Percentiles rank a stretch among this genome's conserved stretches.
phyloP scores from a whole-genome alignment of 768 basidiomycete genomes.

The Russula abietina region DNA sequence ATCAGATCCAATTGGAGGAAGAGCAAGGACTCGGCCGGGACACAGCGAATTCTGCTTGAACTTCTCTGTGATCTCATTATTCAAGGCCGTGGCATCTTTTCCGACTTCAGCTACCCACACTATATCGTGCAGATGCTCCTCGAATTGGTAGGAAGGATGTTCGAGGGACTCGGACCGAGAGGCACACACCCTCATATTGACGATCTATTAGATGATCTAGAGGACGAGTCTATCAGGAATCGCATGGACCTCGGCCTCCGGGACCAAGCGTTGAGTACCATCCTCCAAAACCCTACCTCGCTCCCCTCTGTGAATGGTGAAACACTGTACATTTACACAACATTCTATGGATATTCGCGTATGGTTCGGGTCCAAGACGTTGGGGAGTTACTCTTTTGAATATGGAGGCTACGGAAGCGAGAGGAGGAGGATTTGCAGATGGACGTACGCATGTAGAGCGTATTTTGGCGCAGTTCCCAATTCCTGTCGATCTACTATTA shows the following conservation, averaged over 20 bases:
- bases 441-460: no score
- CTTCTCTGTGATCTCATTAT: conserved; percentile 9
- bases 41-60: conserved; percentile 1
- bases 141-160: neutral
- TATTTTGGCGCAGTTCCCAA: no score
- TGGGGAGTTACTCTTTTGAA: no score
- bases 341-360: no score
- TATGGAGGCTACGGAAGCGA: no score
- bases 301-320: no score
- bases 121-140: neutral
- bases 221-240: neutral
- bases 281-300: no score
- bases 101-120: neutral
- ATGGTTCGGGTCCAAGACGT: no score
- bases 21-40: neutral
- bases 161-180: neutral
- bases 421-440: no score
- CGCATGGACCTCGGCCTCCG: neutral
- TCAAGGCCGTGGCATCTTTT: neutral
- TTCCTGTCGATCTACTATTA: no score
- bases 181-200: neutral
- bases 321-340: no score
- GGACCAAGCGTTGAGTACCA: neutral
- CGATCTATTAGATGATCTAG: neutral
- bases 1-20: neutral